Evolutionary conservation across 257 asterid species (phyloP).

Genomic region (Agastache rugosa): DNA sequence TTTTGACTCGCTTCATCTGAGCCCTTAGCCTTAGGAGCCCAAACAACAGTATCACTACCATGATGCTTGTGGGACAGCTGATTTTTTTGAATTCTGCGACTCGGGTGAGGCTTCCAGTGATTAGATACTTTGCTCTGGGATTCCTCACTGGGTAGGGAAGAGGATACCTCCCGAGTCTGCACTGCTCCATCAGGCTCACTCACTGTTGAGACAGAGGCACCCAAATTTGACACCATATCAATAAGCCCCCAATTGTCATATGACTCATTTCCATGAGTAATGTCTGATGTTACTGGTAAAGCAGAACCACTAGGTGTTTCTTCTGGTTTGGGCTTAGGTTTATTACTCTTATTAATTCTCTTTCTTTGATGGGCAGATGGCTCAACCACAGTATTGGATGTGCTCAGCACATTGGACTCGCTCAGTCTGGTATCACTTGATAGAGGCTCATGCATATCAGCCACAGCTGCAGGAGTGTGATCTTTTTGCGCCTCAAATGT

Average conservation of each 20-base stretch:
- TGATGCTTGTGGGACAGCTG: slow-evolving; percentile 71
- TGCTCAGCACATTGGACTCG: slow-evolving; percentile 46
- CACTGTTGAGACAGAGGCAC: slow-evolving; percentile 43
- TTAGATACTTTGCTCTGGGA: slow-evolving; percentile 52
- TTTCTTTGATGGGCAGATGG: slow-evolving; percentile 59
- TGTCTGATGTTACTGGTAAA: slow-evolving; percentile 41
- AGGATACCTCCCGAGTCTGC: slow-evolving; percentile 46
- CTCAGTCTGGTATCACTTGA: slow-evolving; percentile 44
- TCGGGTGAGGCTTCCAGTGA: slow-evolving; percentile 66
- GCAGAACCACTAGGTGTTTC: slow-evolving; percentile 44
- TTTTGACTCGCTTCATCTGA: slow-evolving; percentile 55
- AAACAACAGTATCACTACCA: slow-evolving; percentile 66
- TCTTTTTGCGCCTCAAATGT: slow-evolving; percentile 44
- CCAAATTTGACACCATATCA: slow-evolving; percentile 47
- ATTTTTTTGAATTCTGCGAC: slow-evolving; percentile 63
- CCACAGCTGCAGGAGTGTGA: slow-evolving; percentile 39
- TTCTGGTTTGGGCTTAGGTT: slow-evolving; percentile 64
- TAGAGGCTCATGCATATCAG: slow-evolving; percentile 42
- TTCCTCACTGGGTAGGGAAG: slow-evolving; percentile 60
- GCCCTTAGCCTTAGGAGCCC: slow-evolving; percentile 89
- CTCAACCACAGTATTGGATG: slow-evolving; percentile 43
- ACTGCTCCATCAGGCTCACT: slow-evolving; percentile 43
- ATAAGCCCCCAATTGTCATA: slow-evolving; percentile 47
- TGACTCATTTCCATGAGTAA: slow-evolving; percentile 41
- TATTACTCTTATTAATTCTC: slow-evolving; percentile 59